Conservation (phyloP, 2,329 filamentous ascomycete species). For the Chaetomium olivaceum region DNA sequence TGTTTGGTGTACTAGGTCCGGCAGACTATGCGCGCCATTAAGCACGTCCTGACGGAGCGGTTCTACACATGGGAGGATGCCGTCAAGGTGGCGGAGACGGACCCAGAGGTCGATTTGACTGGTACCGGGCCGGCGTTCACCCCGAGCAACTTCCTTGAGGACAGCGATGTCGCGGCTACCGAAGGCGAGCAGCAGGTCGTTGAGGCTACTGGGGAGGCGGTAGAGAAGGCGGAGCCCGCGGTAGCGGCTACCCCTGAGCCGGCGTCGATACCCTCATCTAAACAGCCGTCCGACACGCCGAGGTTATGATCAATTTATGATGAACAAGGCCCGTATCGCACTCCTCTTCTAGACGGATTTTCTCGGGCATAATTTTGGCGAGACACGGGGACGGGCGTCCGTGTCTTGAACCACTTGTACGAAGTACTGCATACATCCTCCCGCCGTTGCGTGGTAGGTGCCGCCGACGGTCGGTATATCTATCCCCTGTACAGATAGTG, state of each 20-base stretch:
- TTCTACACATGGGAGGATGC: conserved; percentile 87
- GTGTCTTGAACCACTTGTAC: neutral
- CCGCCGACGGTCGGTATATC: neutral
- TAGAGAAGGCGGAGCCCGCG: conserved; percentile 12
- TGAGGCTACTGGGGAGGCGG: conserved; percentile 22
- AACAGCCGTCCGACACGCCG: conserved; percentile 23
- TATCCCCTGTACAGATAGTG: conserved; percentile 27
- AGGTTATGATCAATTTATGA: conserved; percentile 31
- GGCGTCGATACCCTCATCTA: conserved; percentile 26
- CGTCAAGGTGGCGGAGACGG: conserved; percentile 61
- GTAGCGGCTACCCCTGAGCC: conserved; percentile 20
- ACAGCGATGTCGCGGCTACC: conserved; percentile 39
- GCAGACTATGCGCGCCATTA: conserved; percentile 78
- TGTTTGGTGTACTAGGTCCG: conserved; percentile 56
- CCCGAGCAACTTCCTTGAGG: conserved; percentile 44
- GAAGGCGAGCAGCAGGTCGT: conserved; percentile 35
- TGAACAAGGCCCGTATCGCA: neutral
- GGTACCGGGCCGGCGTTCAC: conserved; percentile 51
- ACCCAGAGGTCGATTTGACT: conserved; percentile 66
- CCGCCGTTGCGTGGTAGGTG: neutral
- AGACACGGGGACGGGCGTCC: neutral
- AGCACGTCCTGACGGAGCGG: conserved; percentile 81
- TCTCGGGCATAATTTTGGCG: conserved; percentile 5
- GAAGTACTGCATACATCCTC: neutral
- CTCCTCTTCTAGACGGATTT: neutral